Evolutionary conservation across 768 basidiomycete genomes (phyloP).

Genomic region (Suillus hirtellus): DNA sequence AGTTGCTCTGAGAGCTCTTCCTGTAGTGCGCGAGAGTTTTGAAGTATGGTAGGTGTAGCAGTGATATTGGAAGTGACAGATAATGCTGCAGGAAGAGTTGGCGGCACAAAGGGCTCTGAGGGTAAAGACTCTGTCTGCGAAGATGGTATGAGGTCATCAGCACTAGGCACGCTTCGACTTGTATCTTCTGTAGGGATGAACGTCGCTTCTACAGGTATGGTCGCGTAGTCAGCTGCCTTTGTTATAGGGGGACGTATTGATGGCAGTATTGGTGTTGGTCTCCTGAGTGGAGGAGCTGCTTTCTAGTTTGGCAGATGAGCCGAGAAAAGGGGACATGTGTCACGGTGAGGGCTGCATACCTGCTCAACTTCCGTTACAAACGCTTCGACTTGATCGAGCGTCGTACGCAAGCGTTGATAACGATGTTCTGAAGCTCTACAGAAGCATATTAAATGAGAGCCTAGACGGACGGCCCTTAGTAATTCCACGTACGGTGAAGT

Average conservation of each 20-base stretch:
- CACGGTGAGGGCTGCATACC: slow-evolving; percentile 33
- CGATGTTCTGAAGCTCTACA: slow-evolving; percentile 44
- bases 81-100: slow-evolving; percentile 22
- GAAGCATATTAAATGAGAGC: slow-evolving; percentile 9
- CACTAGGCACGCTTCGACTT: slow-evolving; percentile 15
- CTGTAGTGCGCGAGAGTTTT: slow-evolving; percentile 65
- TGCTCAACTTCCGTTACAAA: slow-evolving; percentile 53
- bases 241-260: slow-evolving; percentile 46
- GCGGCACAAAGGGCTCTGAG: slow-evolving; percentile 16
- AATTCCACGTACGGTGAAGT: slow-evolving; percentile 40
- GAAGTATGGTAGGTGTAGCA: slow-evolving; percentile 42
- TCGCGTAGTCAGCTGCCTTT: slow-evolving; percentile 12
- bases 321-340: not conserved
- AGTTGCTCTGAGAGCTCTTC: slow-evolving; percentile 75
- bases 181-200: slow-evolving; percentile 27
- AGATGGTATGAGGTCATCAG: slow-evolving; percentile 40
- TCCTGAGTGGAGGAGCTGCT: slow-evolving; percentile 38
- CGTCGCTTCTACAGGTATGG: slow-evolving; percentile 20
- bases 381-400: slow-evolving; percentile 56
- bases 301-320: slow-evolving; percentile 33
- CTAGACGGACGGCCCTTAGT: not conserved
- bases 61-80: slow-evolving; percentile 37
- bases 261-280: slow-evolving; percentile 53
- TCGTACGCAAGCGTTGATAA: slow-evolving; percentile 47
- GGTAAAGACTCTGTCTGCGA: slow-evolving; percentile 26